Conservation (phyloP, 306 rosid species). For the Ochetophila trinervis region DNA sequence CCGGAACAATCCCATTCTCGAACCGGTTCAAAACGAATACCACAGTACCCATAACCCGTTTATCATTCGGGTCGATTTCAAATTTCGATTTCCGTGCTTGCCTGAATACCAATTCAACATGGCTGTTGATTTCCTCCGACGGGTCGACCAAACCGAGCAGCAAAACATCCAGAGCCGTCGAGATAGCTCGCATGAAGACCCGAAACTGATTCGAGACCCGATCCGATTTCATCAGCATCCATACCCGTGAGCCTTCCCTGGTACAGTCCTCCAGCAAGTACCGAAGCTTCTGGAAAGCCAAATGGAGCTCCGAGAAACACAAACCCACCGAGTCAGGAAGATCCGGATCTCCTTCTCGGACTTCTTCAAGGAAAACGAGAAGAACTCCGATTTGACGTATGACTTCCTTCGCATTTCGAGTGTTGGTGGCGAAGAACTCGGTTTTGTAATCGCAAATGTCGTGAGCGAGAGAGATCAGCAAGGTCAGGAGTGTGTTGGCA, state of each 20-base stretch:
- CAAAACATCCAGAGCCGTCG: conserved; percentile 58
- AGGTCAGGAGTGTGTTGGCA: conserved; percentile 42
- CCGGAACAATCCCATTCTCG: conserved; percentile 40
- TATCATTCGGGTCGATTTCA: conserved; percentile 50
- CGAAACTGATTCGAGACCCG: conserved; percentile 47
- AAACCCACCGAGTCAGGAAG: conserved; percentile 35
- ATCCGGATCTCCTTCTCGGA: conserved; percentile 21
- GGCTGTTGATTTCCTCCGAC: conserved; percentile 46
- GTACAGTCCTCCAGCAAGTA: conserved; percentile 54
- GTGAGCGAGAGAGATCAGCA: conserved; percentile 38
- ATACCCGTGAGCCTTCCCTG: conserved; percentile 51
- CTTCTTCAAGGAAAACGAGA: conserved; percentile 52
- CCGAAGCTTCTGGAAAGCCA: conserved; percentile 59
- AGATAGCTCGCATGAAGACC: conserved; percentile 42
- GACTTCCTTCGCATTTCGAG: conserved; percentile 39
- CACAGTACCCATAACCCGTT: conserved; percentile 32
- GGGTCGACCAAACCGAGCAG: conserved; percentile 32
- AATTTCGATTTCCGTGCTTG: conserved; percentile 48
- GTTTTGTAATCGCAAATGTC: conserved; percentile 35
- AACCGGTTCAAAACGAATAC: conserved; percentile 37
- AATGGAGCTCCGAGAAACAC: conserved; percentile 62
- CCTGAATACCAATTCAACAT: conserved; percentile 41
- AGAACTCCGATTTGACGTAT: conserved; percentile 48
- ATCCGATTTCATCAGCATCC: conserved; percentile 57
- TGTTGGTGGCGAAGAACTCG: conserved; percentile 42